Percentiles rank a stretch among this genome's conserved stretches.
phyloP scores from a whole-genome alignment of 1,284 basidiomycete genomes.

The Coriolopsis trogii region DNA sequence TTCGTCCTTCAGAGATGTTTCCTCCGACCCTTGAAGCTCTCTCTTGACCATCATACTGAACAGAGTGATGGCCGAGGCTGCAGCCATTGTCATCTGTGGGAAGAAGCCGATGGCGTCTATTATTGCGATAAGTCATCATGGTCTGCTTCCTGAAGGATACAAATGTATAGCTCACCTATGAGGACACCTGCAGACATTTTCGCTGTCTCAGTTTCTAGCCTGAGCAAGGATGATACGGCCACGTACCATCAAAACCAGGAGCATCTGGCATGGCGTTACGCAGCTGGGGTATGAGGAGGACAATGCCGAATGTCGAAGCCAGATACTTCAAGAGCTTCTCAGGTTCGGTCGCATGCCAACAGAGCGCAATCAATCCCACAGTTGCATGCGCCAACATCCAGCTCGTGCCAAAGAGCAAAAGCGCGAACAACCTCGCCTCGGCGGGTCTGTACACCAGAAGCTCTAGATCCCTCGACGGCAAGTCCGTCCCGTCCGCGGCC shows the following conservation, averaged over 20 bases:
- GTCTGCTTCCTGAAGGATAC: too few species aligned
- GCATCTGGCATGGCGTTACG: conserved; percentile 60
- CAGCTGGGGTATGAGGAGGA: conserved; percentile 53
- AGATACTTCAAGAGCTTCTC: conserved; percentile 43
- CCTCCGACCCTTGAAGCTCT: conserved; percentile 37
- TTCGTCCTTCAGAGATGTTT: background rate
- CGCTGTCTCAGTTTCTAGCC: background rate
- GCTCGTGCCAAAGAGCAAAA: conserved; percentile 50
- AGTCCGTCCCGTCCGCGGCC: conserved; percentile 29
- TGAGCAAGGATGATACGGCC: background rate
- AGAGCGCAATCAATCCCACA: conserved; percentile 47
- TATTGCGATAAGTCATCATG: background rate
- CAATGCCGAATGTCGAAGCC: conserved; percentile 42
- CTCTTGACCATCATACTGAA: conserved; percentile 46
- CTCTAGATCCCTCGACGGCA: conserved; percentile 46
- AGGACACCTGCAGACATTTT: conserved; percentile 42
- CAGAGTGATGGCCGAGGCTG: conserved; percentile 43
- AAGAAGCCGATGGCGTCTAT: conserved; percentile 59
- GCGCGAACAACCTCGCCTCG: conserved; percentile 46
- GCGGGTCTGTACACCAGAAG: conserved; percentile 47
- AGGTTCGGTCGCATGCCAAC: conserved; percentile 37
- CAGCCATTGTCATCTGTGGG: conserved; percentile 55
- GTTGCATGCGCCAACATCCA: conserved; percentile 59
- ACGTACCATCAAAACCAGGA: conserved; percentile 55
- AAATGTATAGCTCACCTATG: conserved; percentile 41